Percentiles rank a stretch among this genome's conserved stretches.
phyloP scores from a whole-genome alignment of 768 basidiomycete genomes.

The Crassisporium funariophilum region DNA sequence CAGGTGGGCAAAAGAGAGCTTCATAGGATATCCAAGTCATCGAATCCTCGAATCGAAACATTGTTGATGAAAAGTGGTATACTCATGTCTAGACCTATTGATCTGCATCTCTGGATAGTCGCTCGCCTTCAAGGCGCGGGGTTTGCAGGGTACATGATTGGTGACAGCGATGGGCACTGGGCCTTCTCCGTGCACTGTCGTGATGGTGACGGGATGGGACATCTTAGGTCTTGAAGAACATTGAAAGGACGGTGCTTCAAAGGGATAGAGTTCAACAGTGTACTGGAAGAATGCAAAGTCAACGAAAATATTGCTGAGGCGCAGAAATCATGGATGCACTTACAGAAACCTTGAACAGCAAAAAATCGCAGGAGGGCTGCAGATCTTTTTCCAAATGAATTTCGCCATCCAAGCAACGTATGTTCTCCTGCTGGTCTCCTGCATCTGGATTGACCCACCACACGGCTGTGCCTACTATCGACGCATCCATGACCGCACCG shows the following conservation, averaged over 20 bases:
- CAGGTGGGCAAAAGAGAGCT: too few species aligned
- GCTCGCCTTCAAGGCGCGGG: conserved; percentile 9
- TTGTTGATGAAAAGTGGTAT: background rate
- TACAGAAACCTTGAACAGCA: conserved; percentile 30
- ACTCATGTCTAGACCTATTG: background rate
- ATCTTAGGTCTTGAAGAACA: conserved; percentile 11
- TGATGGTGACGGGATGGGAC: conserved; percentile 27
- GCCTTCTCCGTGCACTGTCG: conserved; percentile 27
- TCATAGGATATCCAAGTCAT: too few species aligned
- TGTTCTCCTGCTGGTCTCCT: conserved; percentile 7
- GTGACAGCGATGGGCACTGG: conserved; percentile 25
- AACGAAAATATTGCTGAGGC: background rate
- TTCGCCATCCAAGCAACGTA: conserved; percentile 32
- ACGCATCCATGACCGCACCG: conserved; percentile 11
- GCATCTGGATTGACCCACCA: conserved; percentile 27
- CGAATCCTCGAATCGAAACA: too few species aligned
- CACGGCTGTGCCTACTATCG: conserved; percentile 23
- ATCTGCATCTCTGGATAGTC: background rate
- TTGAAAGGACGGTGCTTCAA: conserved; percentile 22
- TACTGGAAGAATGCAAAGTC: conserved; percentile 16
- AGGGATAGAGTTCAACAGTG: conserved; percentile 25
- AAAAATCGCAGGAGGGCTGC: conserved; percentile 28
- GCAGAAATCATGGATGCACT: conserved; percentile 1
- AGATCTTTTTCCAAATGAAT: conserved; percentile 32
- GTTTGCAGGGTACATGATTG: conserved; percentile 14